These are phyloP conservation scores for Pseudovirgaria hyperparasitica DNA, from an alignment of 2,329 filamentous ascomycete species.

Conservation along the genomic window DNA sequence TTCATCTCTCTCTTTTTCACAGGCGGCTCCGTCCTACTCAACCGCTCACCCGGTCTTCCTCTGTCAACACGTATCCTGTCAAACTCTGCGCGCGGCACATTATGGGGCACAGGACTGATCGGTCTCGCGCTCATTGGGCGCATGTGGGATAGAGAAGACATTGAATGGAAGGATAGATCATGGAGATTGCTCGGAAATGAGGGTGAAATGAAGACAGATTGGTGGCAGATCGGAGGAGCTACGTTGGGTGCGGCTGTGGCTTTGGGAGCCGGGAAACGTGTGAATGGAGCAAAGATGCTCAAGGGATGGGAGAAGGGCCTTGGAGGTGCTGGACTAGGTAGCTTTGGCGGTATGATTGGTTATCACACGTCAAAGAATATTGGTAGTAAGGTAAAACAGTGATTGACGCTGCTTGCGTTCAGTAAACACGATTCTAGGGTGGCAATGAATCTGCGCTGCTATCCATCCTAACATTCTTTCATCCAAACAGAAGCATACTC, in stretches of 20 bases:
- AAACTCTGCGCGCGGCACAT: constrained; percentile 32
- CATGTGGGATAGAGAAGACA: constrained; percentile 44
- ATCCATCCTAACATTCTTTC: no score
- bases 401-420: no score
- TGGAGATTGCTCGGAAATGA: constrained; percentile 48
- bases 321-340: no score
- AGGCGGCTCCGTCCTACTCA: constrained; percentile 15
- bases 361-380: no score
- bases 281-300: no score
- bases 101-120: constrained; percentile 33
- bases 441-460: no score
- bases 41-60: constrained; percentile 10
- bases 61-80: constrained; percentile 28
- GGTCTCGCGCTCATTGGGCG: constrained; percentile 31
- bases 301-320: no score
- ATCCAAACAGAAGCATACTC: no score
- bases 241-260: constrained; percentile 21
- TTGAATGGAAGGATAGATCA: constrained; percentile 52
- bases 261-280: constrained; percentile 15
- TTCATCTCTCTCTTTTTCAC: constrained; percentile 31
- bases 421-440: no score
- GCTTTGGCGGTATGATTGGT: no score
- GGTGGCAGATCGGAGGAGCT: constrained; percentile 39
- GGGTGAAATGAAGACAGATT: constrained; percentile 45
- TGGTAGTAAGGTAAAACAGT: no score